A percentile compares a stretch with the other conserved stretches of the same genome.
These are phyloP conservation scores for Tulasnella sp. DNA, from an alignment of 768 basidiomycete genomes.

Conservation along the genomic window DNA sequence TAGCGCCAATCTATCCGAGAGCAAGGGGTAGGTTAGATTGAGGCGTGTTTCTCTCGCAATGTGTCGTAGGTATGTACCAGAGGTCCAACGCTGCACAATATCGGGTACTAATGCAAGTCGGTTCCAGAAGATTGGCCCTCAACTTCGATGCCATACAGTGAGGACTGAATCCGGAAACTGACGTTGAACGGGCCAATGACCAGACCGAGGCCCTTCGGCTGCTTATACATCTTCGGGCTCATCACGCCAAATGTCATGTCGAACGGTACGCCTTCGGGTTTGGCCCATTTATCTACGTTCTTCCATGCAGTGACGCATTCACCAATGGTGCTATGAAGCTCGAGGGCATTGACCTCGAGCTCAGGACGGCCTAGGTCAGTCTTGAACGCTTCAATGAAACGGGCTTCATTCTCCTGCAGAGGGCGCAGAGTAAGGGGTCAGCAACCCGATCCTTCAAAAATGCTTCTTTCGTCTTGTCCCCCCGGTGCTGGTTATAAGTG, in stretches of 20 bases:
- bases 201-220: slow-evolving; percentile 41
- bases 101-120: no score
- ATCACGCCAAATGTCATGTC: slow-evolving; percentile 45
- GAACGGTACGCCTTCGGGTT: slow-evolving; percentile 46
- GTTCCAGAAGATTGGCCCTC: no score
- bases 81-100: background rate
- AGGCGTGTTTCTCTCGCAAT: no score
- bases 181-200: slow-evolving; percentile 25
- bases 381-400: slow-evolving; percentile 45
- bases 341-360: slow-evolving; percentile 52
- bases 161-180: background rate
- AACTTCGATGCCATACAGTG: background rate
- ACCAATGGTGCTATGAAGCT: slow-evolving; percentile 43
- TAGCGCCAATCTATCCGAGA: slow-evolving; percentile 38
- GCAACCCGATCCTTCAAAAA: background rate
- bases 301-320: slow-evolving; percentile 45
- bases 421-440: background rate
- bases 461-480: no score
- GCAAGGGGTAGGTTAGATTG: background rate
- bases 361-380: slow-evolving; percentile 53
- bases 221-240: slow-evolving; percentile 55
- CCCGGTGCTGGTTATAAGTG: no score
- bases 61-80: background rate
- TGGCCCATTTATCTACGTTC: slow-evolving; percentile 64
- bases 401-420: slow-evolving; percentile 40